Evolutionary conservation across 2,329 filamentous ascomycete genomes (phyloP).

Genomic region (Exophiala calicioides): DNA sequence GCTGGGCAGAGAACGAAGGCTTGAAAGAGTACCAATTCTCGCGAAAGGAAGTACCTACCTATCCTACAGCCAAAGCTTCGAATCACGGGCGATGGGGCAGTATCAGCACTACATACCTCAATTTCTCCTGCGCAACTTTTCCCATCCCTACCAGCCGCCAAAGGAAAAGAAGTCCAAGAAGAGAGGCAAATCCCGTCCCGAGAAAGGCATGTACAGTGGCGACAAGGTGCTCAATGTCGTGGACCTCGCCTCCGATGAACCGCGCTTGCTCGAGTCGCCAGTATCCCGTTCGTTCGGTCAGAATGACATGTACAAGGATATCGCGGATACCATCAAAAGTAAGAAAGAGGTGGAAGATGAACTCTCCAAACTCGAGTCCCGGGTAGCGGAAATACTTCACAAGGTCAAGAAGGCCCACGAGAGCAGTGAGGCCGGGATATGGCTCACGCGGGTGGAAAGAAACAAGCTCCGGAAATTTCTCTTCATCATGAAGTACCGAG

Average conservation of each 20-base stretch:
- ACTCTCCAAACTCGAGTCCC: constrained; percentile 33
- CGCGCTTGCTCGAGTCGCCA: constrained; percentile 25
- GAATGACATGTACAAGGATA: constrained; percentile 38
- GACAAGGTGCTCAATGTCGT: constrained; percentile 40
- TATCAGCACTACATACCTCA: constrained; percentile 4
- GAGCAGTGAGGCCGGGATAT: constrained; percentile 30
- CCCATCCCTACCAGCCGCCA: neutral
- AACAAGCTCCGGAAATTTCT: constrained; percentile 49
- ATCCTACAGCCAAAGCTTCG: no score
- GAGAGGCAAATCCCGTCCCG: neutral
- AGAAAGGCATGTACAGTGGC: neutral
- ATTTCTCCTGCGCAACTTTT: constrained; percentile 1
- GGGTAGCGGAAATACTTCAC: constrained; percentile 29
- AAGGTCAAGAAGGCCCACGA: constrained; percentile 30
- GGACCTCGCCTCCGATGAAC: no score
- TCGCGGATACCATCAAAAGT: constrained; percentile 23
- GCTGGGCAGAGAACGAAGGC: no score
- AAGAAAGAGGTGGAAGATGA: constrained; percentile 34
- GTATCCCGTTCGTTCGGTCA: constrained; percentile 34
- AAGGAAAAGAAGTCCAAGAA: constrained; percentile 2
- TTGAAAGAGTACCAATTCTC: no score
- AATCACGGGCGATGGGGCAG: neutral
- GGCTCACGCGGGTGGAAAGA: constrained; percentile 36
- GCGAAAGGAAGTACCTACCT: no score
- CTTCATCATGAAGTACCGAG: constrained; percentile 50